These are phyloP conservation scores for Fusarium sp. DNA, from an alignment of 2,329 filamentous ascomycete species.

Conservation along the genomic window DNA sequence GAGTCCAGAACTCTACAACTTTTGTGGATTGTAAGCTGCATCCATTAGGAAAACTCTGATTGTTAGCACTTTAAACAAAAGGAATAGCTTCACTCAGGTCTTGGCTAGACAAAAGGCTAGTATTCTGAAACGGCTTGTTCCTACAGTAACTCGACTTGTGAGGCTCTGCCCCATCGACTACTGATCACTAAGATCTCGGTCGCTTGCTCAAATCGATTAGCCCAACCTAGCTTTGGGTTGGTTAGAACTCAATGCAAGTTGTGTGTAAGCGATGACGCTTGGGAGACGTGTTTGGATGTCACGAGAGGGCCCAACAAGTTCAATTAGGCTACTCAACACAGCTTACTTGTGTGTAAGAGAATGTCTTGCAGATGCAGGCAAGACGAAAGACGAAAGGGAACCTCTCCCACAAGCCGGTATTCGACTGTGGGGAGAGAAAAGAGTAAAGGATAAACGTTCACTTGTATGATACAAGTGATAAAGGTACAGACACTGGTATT, in stretches of 20 bases:
- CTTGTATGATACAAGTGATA: neutral
- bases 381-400: neutral
- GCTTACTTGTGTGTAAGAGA: neutral
- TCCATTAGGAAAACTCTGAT: neutral
- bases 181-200: slow-evolving; percentile 3
- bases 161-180: slow-evolving; percentile 8
- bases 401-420: neutral
- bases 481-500: neutral
- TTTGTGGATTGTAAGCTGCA: neutral
- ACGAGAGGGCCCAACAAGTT: slow-evolving; percentile 1
- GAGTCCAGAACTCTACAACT: neutral
- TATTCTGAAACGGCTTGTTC: neutral
- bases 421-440: too few relatives aligned
- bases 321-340: neutral
- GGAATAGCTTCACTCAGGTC: neutral
- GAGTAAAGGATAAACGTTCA: neutral
- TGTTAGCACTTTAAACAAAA: neutral
- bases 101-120: neutral
- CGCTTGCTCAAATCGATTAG: slow-evolving; percentile 4
- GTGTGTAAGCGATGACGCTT: slow-evolving; percentile 9
- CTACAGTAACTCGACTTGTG: slow-evolving; percentile 3
- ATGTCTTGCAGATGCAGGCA: neutral
- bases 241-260: slow-evolving; percentile 22
- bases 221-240: slow-evolving; percentile 6
- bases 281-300: slow-evolving; percentile 10